Percentiles rank a stretch among this genome's conserved stretches.
These are phyloP conservation scores for Camelina sativa DNA, from an alignment of 345 rosid species.

Conservation along the genomic window DNA sequence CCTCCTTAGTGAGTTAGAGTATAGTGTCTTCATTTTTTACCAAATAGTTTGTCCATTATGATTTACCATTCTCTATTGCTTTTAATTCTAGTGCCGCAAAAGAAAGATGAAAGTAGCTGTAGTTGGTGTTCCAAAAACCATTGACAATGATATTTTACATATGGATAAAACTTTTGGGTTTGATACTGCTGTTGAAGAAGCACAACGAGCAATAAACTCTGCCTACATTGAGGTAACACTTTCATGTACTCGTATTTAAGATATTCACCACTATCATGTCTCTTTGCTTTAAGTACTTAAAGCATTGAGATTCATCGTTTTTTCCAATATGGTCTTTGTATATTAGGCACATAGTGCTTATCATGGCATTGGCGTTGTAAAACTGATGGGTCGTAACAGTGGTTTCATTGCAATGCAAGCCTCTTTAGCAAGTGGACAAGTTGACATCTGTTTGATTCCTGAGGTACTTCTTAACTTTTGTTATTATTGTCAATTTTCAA, in stretches of 20 bases:
- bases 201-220: constrained; percentile 96
- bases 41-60: neutral
- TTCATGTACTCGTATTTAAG: neutral
- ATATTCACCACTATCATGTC: constrained; percentile 15
- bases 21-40: neutral
- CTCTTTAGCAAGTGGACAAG: constrained; percentile 95
- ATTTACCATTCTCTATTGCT: neutral
- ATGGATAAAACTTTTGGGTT: constrained; percentile 99
- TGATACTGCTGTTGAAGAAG: constrained; percentile 99
- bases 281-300: constrained; percentile 18
- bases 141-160: constrained; percentile 91
- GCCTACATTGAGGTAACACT: constrained; percentile 90
- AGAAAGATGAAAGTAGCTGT: constrained; percentile 78
- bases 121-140: constrained; percentile 98
- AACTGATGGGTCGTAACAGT: constrained; percentile 98
- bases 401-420: constrained; percentile 99
- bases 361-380: constrained; percentile 93
- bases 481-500: neutral
- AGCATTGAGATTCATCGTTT: neutral
- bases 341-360: constrained; percentile 93
- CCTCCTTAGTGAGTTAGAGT: constrained; percentile 2
- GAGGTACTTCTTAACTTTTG: constrained; percentile 58
- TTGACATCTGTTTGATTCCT: constrained; percentile 95
- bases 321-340: constrained; percentile 6
- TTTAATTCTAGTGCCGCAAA: constrained; percentile 67